phyloP scores from a whole-genome alignment of 768 basidiomycete genomes.

The Amanita pallidorosea region DNA sequence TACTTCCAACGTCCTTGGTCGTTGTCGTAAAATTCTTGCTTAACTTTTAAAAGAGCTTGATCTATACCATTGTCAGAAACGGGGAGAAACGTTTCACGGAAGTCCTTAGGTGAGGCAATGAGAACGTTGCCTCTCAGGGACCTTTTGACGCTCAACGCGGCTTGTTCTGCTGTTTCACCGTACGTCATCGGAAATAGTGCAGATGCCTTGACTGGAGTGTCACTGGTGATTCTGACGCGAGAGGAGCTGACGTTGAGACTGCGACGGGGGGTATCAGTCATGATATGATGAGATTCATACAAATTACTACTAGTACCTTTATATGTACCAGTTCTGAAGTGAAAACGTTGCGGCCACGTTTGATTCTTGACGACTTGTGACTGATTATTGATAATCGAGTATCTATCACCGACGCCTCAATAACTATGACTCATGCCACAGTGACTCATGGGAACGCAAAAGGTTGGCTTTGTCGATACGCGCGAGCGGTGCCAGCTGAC shows the following conservation, averaged over 20 bases:
- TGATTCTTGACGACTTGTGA: neutral
- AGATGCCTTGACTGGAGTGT: neutral
- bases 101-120: neutral
- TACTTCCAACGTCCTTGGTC: too few species aligned
- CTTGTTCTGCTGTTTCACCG: neutral
- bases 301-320: neutral
- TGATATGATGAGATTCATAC: neutral
- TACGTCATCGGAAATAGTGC: neutral
- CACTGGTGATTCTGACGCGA: neutral
- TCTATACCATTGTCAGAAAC: neutral
- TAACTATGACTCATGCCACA: neutral
- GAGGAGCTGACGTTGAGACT: neutral
- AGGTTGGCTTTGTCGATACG: too few species aligned
- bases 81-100: neutral
- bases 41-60: too few species aligned
- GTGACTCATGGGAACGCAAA: neutral
- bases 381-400: neutral
- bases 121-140: neutral
- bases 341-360: neutral
- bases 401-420: neutral
- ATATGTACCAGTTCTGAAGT: neutral
- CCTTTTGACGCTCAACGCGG: neutral
- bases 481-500: too few species aligned
- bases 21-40: too few species aligned
- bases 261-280: neutral